Conservation (phyloP, 2,329 filamentous ascomycete species). For the Didymella pomorum region DNA sequence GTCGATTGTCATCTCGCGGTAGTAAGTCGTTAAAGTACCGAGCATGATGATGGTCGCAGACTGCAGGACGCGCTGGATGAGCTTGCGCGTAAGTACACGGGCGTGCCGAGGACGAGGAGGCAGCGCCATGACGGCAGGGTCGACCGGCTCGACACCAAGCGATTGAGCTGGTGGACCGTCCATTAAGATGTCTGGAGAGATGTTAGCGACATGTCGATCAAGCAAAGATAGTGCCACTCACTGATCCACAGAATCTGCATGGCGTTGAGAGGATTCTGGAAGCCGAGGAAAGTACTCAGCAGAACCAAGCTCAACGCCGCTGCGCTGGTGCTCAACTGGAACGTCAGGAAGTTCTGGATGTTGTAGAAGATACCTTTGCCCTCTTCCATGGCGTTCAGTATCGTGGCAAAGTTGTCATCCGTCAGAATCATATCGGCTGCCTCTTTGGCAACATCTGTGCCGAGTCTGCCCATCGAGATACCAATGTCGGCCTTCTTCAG, state of each 20-base stretch:
- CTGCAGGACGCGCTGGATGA: slow-evolving; percentile 85
- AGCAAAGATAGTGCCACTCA: slow-evolving; percentile 59
- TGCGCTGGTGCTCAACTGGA: slow-evolving; percentile 96
- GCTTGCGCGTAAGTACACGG: slow-evolving; percentile 83
- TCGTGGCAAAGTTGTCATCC: slow-evolving; percentile 89
- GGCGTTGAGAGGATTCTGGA: slow-evolving; percentile 94
- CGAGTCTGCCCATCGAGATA: slow-evolving; percentile 93
- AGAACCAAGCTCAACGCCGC: slow-evolving; percentile 91
- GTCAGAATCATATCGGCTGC: slow-evolving; percentile 93
- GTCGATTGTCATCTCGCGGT: slow-evolving; percentile 86
- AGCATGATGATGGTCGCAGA: slow-evolving; percentile 90
- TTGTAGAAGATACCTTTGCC: slow-evolving; percentile 99
- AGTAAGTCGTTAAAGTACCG: slow-evolving; percentile 90
- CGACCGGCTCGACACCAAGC: slow-evolving; percentile 92
- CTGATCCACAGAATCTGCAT: slow-evolving; percentile 99
- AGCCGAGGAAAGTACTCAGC: slow-evolving; percentile 89
- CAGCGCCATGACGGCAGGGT: slow-evolving; percentile 90
- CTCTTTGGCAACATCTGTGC: slow-evolving; percentile 97
- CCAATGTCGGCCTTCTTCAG: slow-evolving; percentile 98
- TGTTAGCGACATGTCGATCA: background rate
- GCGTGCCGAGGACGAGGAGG: slow-evolving; percentile 88
- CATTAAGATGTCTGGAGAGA: slow-evolving; percentile 89
- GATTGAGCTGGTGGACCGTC: slow-evolving; percentile 97
- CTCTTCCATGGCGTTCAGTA: slow-evolving; percentile 94
- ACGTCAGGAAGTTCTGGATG: slow-evolving; percentile 98